Conservation (phyloP, 2,329 filamentous ascomycete species). For the Pseudogymnoascus sp. region DNA sequence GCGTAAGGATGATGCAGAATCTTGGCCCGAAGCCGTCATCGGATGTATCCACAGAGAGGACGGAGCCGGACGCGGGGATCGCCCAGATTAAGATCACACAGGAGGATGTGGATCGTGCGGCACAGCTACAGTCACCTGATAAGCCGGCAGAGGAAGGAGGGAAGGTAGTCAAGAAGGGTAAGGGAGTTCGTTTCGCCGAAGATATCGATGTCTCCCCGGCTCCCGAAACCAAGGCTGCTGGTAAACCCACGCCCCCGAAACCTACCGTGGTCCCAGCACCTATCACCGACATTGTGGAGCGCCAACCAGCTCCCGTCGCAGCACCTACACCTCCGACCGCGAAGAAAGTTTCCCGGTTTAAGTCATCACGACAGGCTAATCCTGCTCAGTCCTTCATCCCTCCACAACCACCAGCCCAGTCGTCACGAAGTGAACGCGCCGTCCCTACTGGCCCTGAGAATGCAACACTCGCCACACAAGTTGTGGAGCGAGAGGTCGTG, state of each 20-base stretch:
- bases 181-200: slow-evolving; percentile 72
- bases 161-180: slow-evolving; percentile 12
- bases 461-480: slow-evolving; percentile 49
- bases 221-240: slow-evolving; percentile 25
- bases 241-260: slow-evolving; percentile 14
- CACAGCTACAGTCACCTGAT: slow-evolving; percentile 22
- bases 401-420: slow-evolving; percentile 18
- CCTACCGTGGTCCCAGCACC: slow-evolving; percentile 27
- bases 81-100: slow-evolving; percentile 47
- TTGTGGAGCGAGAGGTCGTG: slow-evolving; percentile 47
- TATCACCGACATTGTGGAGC: slow-evolving; percentile 41
- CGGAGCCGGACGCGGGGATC: slow-evolving; percentile 43
- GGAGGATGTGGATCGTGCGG: background rate
- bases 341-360: slow-evolving; percentile 38
- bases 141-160: slow-evolving; percentile 26
- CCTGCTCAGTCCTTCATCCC: slow-evolving; percentile 18
- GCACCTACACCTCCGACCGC: slow-evolving; percentile 20
- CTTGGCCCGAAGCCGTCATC: slow-evolving; percentile 41
- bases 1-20: slow-evolving; percentile 48
- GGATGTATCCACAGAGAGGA: slow-evolving; percentile 24
- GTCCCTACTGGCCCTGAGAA: slow-evolving; percentile 33
- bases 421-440: slow-evolving; percentile 13
- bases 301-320: slow-evolving; percentile 19
- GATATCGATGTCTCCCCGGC: slow-evolving; percentile 61
- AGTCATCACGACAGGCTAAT: slow-evolving; percentile 27